These are phyloP conservation scores for Suillus ampliporus DNA, from an alignment of 768 basidiomycete species.

Conservation along the genomic window DNA sequence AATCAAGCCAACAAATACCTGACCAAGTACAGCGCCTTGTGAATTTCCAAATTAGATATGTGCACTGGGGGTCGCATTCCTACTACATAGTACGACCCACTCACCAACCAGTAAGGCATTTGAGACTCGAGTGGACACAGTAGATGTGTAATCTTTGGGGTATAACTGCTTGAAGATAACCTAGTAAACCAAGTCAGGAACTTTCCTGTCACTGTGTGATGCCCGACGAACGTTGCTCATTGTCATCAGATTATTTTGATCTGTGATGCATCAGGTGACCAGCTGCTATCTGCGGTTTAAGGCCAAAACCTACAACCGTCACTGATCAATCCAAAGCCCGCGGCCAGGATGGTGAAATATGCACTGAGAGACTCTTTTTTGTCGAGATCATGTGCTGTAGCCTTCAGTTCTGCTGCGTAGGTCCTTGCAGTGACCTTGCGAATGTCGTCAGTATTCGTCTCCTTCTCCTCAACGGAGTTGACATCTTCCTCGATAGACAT, in stretches of 20 bases:
- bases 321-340: slow-evolving; percentile 69
- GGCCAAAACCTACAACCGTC: slow-evolving; percentile 54
- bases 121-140: slow-evolving; percentile 69
- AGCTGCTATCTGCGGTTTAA: slow-evolving; percentile 5
- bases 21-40: slow-evolving; percentile 65
- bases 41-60: slow-evolving; percentile 12
- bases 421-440: slow-evolving; percentile 28
- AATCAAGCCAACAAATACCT: slow-evolving; percentile 66
- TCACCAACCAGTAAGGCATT: slow-evolving; percentile 74
- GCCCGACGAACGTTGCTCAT: slow-evolving; percentile 58
- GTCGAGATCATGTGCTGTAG: slow-evolving; percentile 26
- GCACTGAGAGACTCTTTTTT: slow-evolving; percentile 56
- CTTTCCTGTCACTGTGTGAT: background rate
- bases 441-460: slow-evolving; percentile 14
- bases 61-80: background rate
- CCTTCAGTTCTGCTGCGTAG: slow-evolving; percentile 30
- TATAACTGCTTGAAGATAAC: slow-evolving; percentile 71
- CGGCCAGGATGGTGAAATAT: slow-evolving; percentile 67
- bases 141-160: slow-evolving; percentile 62
- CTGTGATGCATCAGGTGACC: slow-evolving; percentile 36
- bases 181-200: slow-evolving; percentile 39
- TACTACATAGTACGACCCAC: slow-evolving; percentile 21
- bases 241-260: slow-evolving; percentile 76
- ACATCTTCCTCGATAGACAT: slow-evolving; percentile 31
- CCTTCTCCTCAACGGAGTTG: slow-evolving; percentile 14